phyloP scores from a whole-genome alignment of 129 eudicot species.

The Saussurea involucrata region DNA sequence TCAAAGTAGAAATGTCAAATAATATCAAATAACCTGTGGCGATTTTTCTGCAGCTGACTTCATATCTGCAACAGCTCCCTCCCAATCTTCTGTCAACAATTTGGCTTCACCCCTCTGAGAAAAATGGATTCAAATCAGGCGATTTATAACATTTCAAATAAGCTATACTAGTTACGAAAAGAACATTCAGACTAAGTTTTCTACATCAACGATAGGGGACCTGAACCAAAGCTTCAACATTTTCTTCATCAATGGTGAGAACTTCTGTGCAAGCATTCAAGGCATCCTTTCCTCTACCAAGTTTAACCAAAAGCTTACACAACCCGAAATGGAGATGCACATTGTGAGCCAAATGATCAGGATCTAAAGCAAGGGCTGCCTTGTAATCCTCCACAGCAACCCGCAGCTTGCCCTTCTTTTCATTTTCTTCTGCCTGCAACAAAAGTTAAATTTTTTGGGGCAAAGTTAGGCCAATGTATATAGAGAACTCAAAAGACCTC shows the following conservation, averaged over 20 bases:
- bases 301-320: slow-evolving; percentile 83
- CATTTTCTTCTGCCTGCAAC: slow-evolving; percentile 88
- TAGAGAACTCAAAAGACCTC: not conserved
- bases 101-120: slow-evolving; percentile 94
- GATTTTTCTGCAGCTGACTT: slow-evolving; percentile 92
- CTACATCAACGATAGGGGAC: slow-evolving; percentile 24
- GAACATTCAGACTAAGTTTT: not conserved
- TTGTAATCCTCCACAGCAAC: slow-evolving; percentile 77
- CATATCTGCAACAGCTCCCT: slow-evolving; percentile 92
- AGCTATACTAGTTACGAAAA: not conserved
- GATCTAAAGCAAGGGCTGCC: slow-evolving; percentile 76
- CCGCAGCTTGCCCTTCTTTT: slow-evolving; percentile 75
- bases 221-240: slow-evolving; percentile 86
- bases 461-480: not conserved
- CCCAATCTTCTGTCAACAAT: slow-evolving; percentile 84
- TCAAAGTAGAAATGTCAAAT: not conserved
- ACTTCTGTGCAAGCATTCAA: slow-evolving; percentile 72
- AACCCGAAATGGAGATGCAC: slow-evolving; percentile 84
- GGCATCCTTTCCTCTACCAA: slow-evolving; percentile 97
- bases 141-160: not conserved
- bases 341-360: slow-evolving; percentile 67
- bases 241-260: slow-evolving; percentile 81
- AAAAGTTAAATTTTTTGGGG: not conserved
- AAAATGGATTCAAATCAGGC: not conserved
- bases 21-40: slow-evolving; percentile 57